Percentiles rank a stretch among this genome's conserved stretches.
These are phyloP conservation scores for Rhynchosporium agropyri DNA, from an alignment of 2,329 filamentous ascomycete genomes.

Conservation along the genomic window DNA sequence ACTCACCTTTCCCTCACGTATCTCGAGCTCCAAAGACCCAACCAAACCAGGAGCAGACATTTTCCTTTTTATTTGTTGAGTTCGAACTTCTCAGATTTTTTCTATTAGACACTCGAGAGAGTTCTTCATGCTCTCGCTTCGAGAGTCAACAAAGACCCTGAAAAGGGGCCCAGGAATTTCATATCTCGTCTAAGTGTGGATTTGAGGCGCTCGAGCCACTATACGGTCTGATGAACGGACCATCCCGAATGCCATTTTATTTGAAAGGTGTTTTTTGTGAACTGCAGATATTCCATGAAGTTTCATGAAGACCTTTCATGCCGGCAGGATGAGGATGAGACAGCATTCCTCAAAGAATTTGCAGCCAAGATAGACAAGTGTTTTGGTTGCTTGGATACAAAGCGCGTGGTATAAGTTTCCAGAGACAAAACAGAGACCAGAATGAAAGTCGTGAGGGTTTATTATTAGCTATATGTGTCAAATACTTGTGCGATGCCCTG, in stretches of 20 bases:
- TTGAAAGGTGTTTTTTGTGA: too few species aligned
- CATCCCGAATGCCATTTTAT: neutral
- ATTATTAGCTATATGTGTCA: too few species aligned
- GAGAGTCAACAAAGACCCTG: constrained; percentile 1
- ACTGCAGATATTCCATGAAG: neutral
- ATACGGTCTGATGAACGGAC: neutral
- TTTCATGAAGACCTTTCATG: too few species aligned
- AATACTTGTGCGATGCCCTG: too few species aligned
- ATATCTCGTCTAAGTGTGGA: neutral
- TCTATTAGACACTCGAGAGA: too few species aligned
- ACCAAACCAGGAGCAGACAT: neutral
- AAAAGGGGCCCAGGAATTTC: neutral
- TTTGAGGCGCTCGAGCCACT: constrained; percentile 3
- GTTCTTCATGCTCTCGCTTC: neutral
- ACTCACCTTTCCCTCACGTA: neutral
- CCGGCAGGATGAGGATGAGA: neutral
- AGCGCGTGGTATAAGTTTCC: too few species aligned
- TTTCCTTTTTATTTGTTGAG: neutral
- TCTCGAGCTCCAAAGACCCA: neutral
- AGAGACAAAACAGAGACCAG: too few species aligned
- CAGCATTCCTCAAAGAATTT: too few species aligned
- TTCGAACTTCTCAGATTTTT: neutral
- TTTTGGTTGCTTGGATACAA: too few species aligned
- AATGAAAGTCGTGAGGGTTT: too few species aligned
- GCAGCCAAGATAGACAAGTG: too few species aligned